These are phyloP conservation scores for Paraconiothyrium sp. DNA, from an alignment of 2,329 filamentous ascomycete genomes.

Conservation along the genomic window DNA sequence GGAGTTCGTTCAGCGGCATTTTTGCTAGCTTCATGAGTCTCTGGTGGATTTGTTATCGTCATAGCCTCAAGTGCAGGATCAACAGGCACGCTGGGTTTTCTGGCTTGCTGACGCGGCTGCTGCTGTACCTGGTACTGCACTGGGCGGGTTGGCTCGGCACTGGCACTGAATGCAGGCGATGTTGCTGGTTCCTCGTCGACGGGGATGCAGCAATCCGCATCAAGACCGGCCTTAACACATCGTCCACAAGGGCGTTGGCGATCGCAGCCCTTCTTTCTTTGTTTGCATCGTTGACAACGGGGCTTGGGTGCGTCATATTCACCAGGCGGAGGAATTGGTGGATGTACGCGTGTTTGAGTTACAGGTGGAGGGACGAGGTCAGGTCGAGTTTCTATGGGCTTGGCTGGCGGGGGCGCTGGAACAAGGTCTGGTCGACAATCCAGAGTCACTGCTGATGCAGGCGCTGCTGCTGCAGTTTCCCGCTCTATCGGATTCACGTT, in stretches of 20 bases:
- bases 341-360: not conserved
- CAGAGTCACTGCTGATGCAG: not conserved
- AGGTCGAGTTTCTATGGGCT: not conserved
- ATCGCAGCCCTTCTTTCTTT: constrained; percentile 34
- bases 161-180: constrained; percentile 6
- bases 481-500: constrained; percentile 16
- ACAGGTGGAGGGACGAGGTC: not conserved
- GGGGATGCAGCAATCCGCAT: constrained; percentile 31
- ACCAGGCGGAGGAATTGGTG: not conserved
- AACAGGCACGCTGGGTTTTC: not conserved
- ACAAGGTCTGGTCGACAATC: not conserved
- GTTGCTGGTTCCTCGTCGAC: constrained; percentile 3
- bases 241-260: constrained; percentile 38
- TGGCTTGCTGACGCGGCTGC: not conserved
- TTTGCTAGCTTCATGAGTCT: not conserved
- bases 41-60: not conserved
- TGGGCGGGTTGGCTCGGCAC: not conserved
- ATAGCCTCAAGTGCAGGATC: constrained; percentile 5
- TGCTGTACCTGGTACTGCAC: not conserved
- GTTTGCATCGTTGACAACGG: constrained; percentile 35
- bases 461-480: not conserved
- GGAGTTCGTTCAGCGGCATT: not conserved
- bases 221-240: constrained; percentile 32
- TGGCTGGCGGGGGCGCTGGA: not conserved
- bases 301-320: constrained; percentile 5